Percentiles rank a stretch among this genome's conserved stretches.
phyloP scores from a whole-genome alignment of 2,329 filamentous ascomycete genomes.

The Hirsutella minnesotensis region DNA sequence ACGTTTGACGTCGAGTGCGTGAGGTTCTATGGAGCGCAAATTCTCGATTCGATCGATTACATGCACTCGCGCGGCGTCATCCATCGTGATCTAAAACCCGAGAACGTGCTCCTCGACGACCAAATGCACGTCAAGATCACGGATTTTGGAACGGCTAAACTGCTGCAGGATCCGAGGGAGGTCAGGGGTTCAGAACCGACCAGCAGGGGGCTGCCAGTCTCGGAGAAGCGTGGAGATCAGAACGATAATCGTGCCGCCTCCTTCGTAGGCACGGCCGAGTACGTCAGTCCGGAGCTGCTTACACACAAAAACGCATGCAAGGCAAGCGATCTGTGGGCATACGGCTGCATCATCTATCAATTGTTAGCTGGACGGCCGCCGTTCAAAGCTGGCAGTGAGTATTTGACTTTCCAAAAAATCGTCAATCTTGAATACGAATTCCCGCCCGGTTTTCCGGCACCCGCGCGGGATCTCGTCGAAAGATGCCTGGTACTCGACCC shows the following conservation, averaged over 20 bases:
- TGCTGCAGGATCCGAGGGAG: conserved; percentile 41
- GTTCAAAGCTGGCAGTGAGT: conserved; percentile 93
- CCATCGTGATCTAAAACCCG: conserved; percentile 90
- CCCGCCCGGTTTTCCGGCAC: conserved; percentile 72
- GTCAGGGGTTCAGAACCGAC: conserved; percentile 30
- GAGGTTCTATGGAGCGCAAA: conserved; percentile 88
- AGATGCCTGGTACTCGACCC: conserved; percentile 84
- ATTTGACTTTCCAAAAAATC: conserved; percentile 97
- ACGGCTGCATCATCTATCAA: conserved; percentile 96
- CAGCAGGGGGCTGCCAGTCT: conserved; percentile 23
- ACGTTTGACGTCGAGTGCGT: conserved; percentile 95
- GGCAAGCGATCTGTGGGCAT: conserved; percentile 95
- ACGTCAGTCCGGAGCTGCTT: conserved; percentile 93
- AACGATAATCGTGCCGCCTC: conserved; percentile 74
- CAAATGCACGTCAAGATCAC: conserved; percentile 98
- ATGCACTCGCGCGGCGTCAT: conserved; percentile 97
- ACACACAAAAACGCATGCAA: conserved; percentile 97
- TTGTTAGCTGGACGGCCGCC: conserved; percentile 89
- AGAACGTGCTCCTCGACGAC: conserved; percentile 89
- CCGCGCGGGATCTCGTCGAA: conserved; percentile 82
- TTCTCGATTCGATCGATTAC: conserved; percentile 90
- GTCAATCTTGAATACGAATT: conserved; percentile 91
- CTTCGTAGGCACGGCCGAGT: conserved; percentile 95
- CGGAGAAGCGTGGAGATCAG: conserved; percentile 23
- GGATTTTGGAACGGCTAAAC: conserved; percentile 96